Evolutionary conservation across 768 basidiomycete species (phyloP).

Genomic region (Russula griseocarnosa): DNA sequence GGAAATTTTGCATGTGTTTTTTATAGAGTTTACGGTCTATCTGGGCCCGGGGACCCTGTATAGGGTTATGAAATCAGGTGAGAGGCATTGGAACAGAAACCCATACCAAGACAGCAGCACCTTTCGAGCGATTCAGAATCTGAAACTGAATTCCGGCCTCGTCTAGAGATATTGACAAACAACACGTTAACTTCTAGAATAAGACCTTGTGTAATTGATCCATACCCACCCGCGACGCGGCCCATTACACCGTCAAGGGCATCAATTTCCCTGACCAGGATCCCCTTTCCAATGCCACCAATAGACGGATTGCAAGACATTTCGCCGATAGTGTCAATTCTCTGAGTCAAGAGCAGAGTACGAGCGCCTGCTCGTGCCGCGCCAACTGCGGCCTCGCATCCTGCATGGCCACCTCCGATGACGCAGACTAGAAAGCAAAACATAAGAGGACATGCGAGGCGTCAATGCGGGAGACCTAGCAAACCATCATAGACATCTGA

Average conservation of each 20-base stretch:
- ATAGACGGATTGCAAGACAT: constrained; percentile 91
- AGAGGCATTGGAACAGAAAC: background rate
- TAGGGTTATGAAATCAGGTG: background rate
- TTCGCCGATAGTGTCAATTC: constrained; percentile 72
- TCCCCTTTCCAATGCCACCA: constrained; percentile 90
- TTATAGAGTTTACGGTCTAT: constrained; percentile 85
- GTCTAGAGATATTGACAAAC: constrained; percentile 43
- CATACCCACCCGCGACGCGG: constrained; percentile 61
- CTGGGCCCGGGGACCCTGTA: constrained; percentile 85
- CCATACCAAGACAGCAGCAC: constrained; percentile 83
- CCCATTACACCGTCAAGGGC: constrained; percentile 88
- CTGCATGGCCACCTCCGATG: constrained; percentile 91
- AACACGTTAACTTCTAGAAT: background rate
- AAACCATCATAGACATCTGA: constrained; percentile 18
- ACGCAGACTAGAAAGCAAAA: constrained; percentile 55
- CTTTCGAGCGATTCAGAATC: constrained; percentile 79
- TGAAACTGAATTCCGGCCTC: constrained; percentile 87
- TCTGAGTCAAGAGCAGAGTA: constrained; percentile 80
- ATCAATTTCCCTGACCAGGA: constrained; percentile 85
- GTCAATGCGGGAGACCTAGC: background rate
- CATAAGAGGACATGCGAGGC: background rate
- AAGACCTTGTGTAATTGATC: background rate
- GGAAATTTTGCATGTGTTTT: constrained; percentile 66
- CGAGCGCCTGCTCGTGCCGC: constrained; percentile 78
- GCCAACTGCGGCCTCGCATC: constrained; percentile 87